Evolutionary conservation across 441 rosid genomes (phyloP).

Genomic region (Gossypium lobatum): DNA sequence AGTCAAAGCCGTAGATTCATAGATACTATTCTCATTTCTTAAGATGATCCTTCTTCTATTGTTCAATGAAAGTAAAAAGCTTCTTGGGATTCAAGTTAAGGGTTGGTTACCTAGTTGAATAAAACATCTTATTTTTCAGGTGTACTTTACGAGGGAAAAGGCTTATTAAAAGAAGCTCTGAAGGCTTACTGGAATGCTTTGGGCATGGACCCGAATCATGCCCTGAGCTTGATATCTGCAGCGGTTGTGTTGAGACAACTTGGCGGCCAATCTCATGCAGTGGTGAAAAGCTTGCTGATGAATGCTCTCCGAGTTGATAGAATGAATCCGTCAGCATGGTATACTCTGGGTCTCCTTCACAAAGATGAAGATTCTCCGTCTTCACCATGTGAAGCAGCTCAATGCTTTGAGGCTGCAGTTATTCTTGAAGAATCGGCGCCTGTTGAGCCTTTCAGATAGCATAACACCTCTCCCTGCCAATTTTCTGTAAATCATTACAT

Average conservation of each 20-base stretch:
- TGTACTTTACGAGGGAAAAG: constrained; percentile 43
- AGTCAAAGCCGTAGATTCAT: neutral
- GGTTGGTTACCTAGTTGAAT: neutral
- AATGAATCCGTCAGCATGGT: constrained; percentile 69
- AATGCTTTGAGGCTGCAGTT: constrained; percentile 71
- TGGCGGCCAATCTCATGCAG: constrained; percentile 33
- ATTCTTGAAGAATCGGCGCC: constrained; percentile 65
- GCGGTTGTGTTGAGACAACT: constrained; percentile 49
- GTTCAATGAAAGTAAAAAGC: neutral
- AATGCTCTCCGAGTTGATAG: constrained; percentile 65
- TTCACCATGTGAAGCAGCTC: constrained; percentile 54
- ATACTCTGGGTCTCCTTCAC: constrained; percentile 63
- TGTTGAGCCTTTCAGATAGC: constrained; percentile 71
- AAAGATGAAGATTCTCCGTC: constrained; percentile 41
- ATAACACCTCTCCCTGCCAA: constrained; percentile 15
- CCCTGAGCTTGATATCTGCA: constrained; percentile 62
- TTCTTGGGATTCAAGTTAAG: neutral
- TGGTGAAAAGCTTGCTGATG: constrained; percentile 55
- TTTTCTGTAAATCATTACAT: constrained; percentile 7
- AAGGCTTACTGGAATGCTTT: constrained; percentile 48
- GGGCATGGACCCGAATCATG: constrained; percentile 59
- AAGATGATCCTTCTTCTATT: neutral
- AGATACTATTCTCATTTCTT: neutral
- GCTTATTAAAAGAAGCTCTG: constrained; percentile 53
- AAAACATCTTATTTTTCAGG: constrained; percentile 34